A percentile compares a stretch with the other conserved stretches of the same genome.
Evolutionary conservation across 2,329 filamentous ascomycete species (phyloP).

Genomic region (Apiospora koreana): DNA sequence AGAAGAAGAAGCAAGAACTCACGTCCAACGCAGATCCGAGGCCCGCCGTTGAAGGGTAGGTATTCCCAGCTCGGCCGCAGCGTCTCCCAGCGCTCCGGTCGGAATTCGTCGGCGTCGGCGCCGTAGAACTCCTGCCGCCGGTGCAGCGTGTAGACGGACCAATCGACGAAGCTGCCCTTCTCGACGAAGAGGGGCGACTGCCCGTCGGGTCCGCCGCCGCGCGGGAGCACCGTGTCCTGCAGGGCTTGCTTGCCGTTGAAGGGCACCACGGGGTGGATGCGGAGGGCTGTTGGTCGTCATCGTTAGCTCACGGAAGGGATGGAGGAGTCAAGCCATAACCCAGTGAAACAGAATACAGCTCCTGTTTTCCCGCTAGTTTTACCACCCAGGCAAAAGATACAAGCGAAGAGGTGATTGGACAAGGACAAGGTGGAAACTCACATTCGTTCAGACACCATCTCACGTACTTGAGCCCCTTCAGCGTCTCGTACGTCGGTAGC

Average conservation of each 20-base stretch:
- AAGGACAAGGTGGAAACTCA: constrained; percentile 7
- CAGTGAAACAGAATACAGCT: too few species aligned
- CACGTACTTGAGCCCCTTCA: constrained; percentile 7
- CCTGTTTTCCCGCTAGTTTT: too few species aligned
- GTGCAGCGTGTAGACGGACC: constrained; percentile 45
- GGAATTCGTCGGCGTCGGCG: constrained; percentile 42
- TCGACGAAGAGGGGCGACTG: constrained; percentile 28
- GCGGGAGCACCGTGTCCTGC: constrained; percentile 24
- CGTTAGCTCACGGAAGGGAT: too few species aligned
- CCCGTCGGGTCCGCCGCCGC: constrained; percentile 26
- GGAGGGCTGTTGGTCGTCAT: constrained; percentile 19
- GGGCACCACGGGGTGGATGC: constrained; percentile 28
- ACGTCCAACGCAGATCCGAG: constrained; percentile 21
- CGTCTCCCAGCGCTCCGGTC: constrained; percentile 45
- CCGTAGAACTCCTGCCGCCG: constrained; percentile 40
- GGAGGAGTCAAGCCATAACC: too few species aligned
- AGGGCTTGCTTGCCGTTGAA: constrained; percentile 24
- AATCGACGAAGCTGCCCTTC: constrained; percentile 40
- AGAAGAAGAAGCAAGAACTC: constrained; percentile 13
- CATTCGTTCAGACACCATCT: constrained; percentile 20
- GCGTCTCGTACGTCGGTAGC: constrained; percentile 7
- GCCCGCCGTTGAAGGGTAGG: constrained; percentile 27
- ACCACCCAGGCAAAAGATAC: too few species aligned
- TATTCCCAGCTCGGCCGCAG: constrained; percentile 23
- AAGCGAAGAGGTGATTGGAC: too few species aligned